Conservation (phyloP, 1,139 yeast genomes). For the Suhomyces yuchorum region DNA sequence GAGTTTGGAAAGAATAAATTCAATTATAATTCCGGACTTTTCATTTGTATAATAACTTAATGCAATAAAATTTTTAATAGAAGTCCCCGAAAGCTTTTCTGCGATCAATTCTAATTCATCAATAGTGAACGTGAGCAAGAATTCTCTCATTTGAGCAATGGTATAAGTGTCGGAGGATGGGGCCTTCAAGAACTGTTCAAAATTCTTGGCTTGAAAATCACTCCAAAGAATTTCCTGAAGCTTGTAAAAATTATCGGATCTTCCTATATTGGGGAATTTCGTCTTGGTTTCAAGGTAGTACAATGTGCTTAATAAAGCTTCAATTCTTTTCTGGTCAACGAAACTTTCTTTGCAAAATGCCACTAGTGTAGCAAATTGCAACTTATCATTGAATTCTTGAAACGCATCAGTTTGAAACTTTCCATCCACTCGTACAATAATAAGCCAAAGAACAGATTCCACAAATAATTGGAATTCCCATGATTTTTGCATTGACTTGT, state of each 20-base stretch:
- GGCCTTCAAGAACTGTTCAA: constrained; percentile 2
- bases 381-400: background rate
- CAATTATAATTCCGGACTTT: background rate
- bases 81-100: background rate
- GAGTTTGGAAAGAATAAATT: background rate
- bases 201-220: background rate
- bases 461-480: constrained; percentile 6
- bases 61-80: background rate
- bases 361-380: constrained; percentile 3
- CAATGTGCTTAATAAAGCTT: background rate
- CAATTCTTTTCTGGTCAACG: constrained; percentile 2
- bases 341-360: background rate
- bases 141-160: background rate
- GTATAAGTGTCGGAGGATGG: constrained; percentile 6
- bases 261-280: background rate
- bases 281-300: background rate
- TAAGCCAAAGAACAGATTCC: constrained; percentile 5
- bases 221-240: constrained; percentile 8
- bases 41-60: background rate
- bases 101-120: constrained; percentile 2
- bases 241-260: constrained; percentile 1
- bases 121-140: background rate
- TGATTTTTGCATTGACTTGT: background rate
- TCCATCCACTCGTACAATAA: background rate
- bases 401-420: background rate